Percentiles rank a stretch among this genome's conserved stretches.
phyloP scores from a whole-genome alignment of 306 rosid genomes.

The Alnus glutinosa region DNA sequence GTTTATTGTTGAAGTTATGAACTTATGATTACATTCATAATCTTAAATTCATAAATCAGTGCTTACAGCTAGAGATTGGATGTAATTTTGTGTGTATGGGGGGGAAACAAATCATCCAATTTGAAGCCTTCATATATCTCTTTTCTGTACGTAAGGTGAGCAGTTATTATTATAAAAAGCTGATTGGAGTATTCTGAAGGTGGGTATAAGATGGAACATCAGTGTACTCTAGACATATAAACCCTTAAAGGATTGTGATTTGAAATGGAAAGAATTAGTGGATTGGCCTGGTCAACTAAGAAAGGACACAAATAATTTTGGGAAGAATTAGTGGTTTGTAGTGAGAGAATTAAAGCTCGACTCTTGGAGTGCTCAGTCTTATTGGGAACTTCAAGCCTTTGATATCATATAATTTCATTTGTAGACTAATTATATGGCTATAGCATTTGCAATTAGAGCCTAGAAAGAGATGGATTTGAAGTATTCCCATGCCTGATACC shows the following conservation, averaged over 20 bases:
- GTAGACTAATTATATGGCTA: not conserved
- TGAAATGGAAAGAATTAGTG: not conserved
- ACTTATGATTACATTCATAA: not conserved
- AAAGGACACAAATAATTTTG: not conserved
- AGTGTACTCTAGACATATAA: not conserved
- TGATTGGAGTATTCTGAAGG: not conserved
- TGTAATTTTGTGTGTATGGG: not conserved
- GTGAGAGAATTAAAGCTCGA: not conserved
- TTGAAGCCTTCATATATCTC: not conserved
- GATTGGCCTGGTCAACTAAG: slow-evolving; percentile 1
- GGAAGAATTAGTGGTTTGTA: not conserved
- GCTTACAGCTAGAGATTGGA: not conserved
- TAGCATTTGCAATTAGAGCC: not conserved
- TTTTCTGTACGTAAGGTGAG: not conserved
- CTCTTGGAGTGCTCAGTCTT: not conserved
- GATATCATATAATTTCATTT: not conserved
- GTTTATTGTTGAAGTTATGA: slow-evolving; percentile 8
- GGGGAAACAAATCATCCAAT: not conserved
- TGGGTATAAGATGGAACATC: not conserved
- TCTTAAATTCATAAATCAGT: not conserved
- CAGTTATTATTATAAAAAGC: not conserved
- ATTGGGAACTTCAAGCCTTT: not conserved
- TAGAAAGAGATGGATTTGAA: slow-evolving; percentile 6
- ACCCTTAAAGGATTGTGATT: not conserved
- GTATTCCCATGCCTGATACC: slow-evolving; percentile 3